Evolutionary conservation across 1,284 basidiomycete species (phyloP).

Genomic region (Naganishia sp.): DNA sequence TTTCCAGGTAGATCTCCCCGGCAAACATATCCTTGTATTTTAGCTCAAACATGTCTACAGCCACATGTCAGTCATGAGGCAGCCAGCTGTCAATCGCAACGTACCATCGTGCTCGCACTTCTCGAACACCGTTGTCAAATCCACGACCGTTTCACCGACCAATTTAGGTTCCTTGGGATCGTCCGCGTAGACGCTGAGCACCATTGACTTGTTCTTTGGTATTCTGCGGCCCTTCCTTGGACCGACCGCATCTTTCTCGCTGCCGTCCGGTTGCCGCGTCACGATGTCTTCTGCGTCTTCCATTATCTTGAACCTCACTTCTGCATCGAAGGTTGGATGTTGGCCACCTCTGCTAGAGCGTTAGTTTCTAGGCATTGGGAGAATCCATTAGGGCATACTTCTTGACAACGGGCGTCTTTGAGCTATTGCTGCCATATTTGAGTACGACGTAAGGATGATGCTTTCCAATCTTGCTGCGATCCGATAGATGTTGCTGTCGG

Average conservation of each 20-base stretch:
- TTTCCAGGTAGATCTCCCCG: conserved; percentile 88
- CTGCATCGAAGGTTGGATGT: conserved; percentile 98
- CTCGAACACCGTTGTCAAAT: conserved; percentile 84
- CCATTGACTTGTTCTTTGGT: conserved; percentile 68
- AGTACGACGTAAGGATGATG: conserved; percentile 94
- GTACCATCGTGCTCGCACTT: conserved; percentile 95
- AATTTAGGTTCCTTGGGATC: conserved; percentile 92
- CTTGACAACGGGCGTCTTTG: conserved; percentile 85
- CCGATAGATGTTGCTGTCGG: conserved; percentile 80
- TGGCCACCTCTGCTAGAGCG: conserved; percentile 72
- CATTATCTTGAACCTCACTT: conserved; percentile 86
- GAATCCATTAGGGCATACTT: conserved; percentile 47
- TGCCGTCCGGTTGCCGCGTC: conserved; percentile 38
- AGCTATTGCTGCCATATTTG: conserved; percentile 73
- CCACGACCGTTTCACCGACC: conserved; percentile 86
- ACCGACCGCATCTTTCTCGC: conserved; percentile 16
- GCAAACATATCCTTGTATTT: conserved; percentile 87
- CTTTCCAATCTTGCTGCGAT: conserved; percentile 92
- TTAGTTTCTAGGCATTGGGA: neutral
- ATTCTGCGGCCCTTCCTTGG: conserved; percentile 16
- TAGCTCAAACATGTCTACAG: conserved; percentile 87
- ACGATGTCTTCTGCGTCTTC: conserved; percentile 74
- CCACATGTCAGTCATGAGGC: neutral
- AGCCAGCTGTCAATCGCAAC: conserved; percentile 43
- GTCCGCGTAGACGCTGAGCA: conserved; percentile 87